phyloP scores from a whole-genome alignment of 257 asterid genomes.

The Plantago elongata region DNA sequence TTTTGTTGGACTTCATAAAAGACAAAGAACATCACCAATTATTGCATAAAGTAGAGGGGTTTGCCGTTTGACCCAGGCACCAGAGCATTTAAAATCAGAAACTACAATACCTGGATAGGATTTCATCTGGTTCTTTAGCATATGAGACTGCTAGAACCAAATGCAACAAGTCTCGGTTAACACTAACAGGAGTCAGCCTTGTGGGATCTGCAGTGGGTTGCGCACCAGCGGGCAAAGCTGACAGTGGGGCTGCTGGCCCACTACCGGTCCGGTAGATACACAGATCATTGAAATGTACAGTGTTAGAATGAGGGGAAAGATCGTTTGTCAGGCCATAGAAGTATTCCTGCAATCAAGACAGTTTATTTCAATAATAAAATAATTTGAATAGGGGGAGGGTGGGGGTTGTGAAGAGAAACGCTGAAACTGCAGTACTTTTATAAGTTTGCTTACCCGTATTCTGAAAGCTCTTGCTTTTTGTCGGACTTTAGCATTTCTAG shows the following conservation, averaged over 20 bases:
- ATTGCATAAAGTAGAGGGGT: background rate
- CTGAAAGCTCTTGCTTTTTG: slow-evolving; percentile 74
- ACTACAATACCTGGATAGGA: slow-evolving; percentile 63
- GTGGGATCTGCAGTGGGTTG: slow-evolving; percentile 90
- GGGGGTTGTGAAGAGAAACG: too few relatives aligned
- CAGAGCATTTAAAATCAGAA: slow-evolving; percentile 8
- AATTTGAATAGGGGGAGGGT: slow-evolving; percentile 10
- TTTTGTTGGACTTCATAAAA: background rate
- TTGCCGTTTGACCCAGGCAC: background rate
- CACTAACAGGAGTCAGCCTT: slow-evolving; percentile 60
- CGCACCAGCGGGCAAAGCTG: slow-evolving; percentile 96
- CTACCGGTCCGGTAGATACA: slow-evolving; percentile 80
- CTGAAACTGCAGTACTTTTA: slow-evolving; percentile 2
- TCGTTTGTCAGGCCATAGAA: slow-evolving; percentile 90
- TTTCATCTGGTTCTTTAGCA: slow-evolving; percentile 85
- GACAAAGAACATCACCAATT: background rate
- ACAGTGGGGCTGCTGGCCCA: slow-evolving; percentile 97
- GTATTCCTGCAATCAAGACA: slow-evolving; percentile 57
- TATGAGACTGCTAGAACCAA: slow-evolving; percentile 85
- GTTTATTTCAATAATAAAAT: background rate
- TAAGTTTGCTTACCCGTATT: slow-evolving; percentile 60
- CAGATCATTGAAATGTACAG: slow-evolving; percentile 65
- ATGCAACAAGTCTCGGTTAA: slow-evolving; percentile 75
- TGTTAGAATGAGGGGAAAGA: slow-evolving; percentile 91
- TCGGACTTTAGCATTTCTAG: slow-evolving; percentile 90